Percentiles rank a stretch among this genome's conserved stretches.
Conservation (phyloP, 768 basidiomycete species). For the Dioszegia aurantiaca region DNA sequence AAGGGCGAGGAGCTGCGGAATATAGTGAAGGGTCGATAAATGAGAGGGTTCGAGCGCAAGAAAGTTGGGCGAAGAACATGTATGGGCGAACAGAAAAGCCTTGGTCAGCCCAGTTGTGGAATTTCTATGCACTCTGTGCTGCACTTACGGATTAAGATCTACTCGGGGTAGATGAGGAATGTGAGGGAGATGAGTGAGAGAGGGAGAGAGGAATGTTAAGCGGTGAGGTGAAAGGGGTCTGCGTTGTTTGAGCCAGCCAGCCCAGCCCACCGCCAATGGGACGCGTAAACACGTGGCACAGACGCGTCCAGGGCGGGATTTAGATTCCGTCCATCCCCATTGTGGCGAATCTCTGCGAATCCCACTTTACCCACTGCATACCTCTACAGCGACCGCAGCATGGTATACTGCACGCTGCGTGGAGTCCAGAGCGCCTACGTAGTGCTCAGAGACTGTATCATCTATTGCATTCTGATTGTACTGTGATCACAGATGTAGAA, state of each 20-base stretch:
- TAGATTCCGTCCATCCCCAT: background rate
- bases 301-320: slow-evolving; percentile 1
- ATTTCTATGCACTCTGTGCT: background rate
- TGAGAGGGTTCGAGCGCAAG: slow-evolving; percentile 8
- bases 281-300: background rate
- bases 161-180: background rate
- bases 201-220: background rate
- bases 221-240: slow-evolving; percentile 1
- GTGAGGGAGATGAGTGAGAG: background rate
- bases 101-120: background rate
- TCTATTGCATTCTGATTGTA: no score
- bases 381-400: no score
- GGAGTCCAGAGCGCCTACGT: no score
- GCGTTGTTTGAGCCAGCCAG: background rate
- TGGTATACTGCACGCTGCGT: no score
- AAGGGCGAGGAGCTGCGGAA: background rate
- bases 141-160: background rate
- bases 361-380: no score
- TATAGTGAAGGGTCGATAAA: background rate
- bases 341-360: no score
- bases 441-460: no score
- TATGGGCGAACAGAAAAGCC: background rate
- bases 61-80: background rate
- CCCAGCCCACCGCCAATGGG: no score
- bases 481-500: no score